A percentile compares a stretch with the other conserved stretches of the same genome.
Evolutionary conservation across 345 rosid genomes (phyloP).

Genomic region (Eucalyptus fibrosa): DNA sequence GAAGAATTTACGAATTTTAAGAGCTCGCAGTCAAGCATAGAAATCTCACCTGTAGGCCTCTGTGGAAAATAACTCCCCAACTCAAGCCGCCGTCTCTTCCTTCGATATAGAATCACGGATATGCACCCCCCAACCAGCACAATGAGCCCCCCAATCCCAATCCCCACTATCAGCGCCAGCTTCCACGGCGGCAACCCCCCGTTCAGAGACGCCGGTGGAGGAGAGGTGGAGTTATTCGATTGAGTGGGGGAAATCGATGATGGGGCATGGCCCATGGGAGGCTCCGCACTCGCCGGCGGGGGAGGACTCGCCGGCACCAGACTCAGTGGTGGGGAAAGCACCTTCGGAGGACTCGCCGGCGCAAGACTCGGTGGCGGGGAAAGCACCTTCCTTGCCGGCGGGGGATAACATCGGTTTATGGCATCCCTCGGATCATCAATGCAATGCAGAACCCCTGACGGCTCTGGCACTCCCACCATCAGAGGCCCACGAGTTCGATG

Average conservation of each 20-base stretch:
- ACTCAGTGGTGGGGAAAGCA: no score
- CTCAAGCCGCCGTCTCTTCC: slow-evolving; percentile 1
- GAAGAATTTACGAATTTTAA: neutral
- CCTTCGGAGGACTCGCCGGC: neutral
- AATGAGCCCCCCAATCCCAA: slow-evolving; percentile 5
- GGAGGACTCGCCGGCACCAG: neutral
- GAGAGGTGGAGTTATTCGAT: no score
- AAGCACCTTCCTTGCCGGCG: no score
- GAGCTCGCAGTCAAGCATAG: neutral
- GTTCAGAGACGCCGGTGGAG: no score
- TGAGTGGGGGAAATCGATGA: no score
- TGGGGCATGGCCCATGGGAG: no score
- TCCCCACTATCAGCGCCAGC: slow-evolving; percentile 9
- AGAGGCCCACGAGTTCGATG: neutral
- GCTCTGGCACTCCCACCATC: neutral
- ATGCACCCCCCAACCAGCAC: slow-evolving; percentile 5
- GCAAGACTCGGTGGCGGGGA: neutral
- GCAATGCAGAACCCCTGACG: no score
- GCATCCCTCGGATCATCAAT: no score
- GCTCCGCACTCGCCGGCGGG: neutral
- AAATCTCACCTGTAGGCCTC: slow-evolving; percentile 1
- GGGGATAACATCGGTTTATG: no score
- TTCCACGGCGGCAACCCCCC: slow-evolving; percentile 2
- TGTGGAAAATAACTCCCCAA: neutral
- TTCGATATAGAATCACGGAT: slow-evolving; percentile 2